Conservation (phyloP, 148 eudicot species). For the Nepenthes mirabilis region DNA sequence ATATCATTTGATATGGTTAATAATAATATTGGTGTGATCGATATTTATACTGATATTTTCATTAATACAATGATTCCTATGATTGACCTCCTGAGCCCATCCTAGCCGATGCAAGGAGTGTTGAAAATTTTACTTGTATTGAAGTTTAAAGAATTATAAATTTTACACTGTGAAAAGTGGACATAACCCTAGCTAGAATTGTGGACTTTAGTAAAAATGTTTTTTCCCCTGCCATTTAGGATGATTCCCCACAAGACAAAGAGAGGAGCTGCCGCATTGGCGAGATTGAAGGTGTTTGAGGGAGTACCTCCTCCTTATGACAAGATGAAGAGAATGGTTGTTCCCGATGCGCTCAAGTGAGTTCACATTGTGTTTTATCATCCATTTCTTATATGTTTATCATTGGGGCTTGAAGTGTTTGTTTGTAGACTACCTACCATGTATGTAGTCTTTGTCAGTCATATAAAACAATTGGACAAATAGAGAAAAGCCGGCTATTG, state of each 20-base stretch:
- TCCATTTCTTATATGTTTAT: neutral
- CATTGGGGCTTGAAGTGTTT: neutral
- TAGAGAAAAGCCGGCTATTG: too few relatives aligned
- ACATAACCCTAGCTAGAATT: neutral
- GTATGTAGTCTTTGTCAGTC: too few relatives aligned
- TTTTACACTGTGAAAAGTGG: neutral
- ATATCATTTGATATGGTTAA: too few relatives aligned
- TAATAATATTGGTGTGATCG: too few relatives aligned
- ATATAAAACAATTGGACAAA: too few relatives aligned
- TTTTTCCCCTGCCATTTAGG: slow-evolving; percentile 12
- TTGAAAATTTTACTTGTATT: too few relatives aligned
- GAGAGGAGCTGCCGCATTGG: slow-evolving; percentile 76
- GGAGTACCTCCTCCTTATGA: slow-evolving; percentile 81
- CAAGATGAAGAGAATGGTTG: slow-evolving; percentile 65
- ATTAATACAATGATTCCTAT: too few relatives aligned
- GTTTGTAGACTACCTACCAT: neutral
- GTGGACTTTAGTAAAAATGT: neutral
- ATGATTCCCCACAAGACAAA: slow-evolving; percentile 91
- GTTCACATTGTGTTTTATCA: slow-evolving; percentile 1
- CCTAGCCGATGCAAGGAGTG: too few relatives aligned
- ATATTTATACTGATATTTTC: too few relatives aligned
- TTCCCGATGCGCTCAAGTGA: slow-evolving; percentile 85
- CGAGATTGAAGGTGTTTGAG: slow-evolving; percentile 70
- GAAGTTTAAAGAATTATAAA: too few relatives aligned
- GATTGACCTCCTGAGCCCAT: too few relatives aligned